Base-by-base conservation (phyloP, 352 stramenopile genomes). In the Elongisporangium anandrum region DNA sequence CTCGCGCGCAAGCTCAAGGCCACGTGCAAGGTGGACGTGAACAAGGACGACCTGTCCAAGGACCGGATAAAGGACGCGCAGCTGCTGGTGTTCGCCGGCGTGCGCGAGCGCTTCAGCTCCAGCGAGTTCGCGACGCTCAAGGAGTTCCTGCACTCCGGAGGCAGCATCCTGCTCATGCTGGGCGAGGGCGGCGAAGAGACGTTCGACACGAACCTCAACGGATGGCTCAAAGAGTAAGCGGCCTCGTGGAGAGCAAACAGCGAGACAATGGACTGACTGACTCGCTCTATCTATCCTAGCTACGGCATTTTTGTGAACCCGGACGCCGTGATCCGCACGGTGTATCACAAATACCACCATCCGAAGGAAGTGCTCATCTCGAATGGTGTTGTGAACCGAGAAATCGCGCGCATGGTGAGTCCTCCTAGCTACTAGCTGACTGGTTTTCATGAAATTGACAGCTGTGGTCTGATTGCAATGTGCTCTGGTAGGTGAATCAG, bases 321-420 rank as follows among this genome's bases (percentile, higher is more conserved):
- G 19, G 93, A 98, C 61, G 82, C 77, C 16, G 90, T 98, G 4
- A 92, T 97, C 29, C 78, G 95, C 49, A 96, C 89, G 13, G 89
- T 97, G 22, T 98, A 98, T 68, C 90, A 98, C 78, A 98, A 98
- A 70, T 99, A 98, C 63, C 81, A 98, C 48, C 96, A 99, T 62
- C 96, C 96, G 1, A 98, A 98, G 62, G 94, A 99, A 68, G 94
- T 96, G 20, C 84, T 98, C 56, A 95, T 99, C 26, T 93, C 88
- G 1, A 97, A 96, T 57, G 95, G 95, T 52, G 82, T 99, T 41
- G 79, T 99, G 9, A 97, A 98, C 65, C 80, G 88, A 34, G 91
- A 97, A 63, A 87, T 99, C 55, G 87, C 84, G 9, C 78, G 85
- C 45, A 71, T 91, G 72, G 81, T 85, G 59, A 21, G 29, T n/a